Evolutionary conservation across 2,329 filamentous ascomycete species (phyloP), one percentile per base, ranked within the genome.

Genomic region (Orbilia javanica): DNA sequence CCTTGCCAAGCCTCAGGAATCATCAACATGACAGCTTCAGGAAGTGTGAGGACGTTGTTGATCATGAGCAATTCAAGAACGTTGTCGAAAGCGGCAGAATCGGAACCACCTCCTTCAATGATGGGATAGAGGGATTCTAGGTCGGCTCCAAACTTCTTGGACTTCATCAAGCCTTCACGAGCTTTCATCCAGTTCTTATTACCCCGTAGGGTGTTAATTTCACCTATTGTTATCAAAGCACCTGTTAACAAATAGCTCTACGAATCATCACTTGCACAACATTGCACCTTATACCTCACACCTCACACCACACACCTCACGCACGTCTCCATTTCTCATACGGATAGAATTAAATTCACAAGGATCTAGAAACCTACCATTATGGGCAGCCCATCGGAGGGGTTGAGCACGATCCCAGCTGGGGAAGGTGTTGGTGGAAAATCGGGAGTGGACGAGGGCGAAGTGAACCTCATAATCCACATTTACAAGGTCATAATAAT

Each of bases 151-250:
- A 98, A 98, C 68, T 97, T 88, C 80, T 94, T 91, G 1, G 95
- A 98, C 84, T 93, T 92, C 89, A 98, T 92, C 80, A 97, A 91
- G 85, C 95, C 95, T 86, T 98, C 95, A 83, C 95, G 91, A 79
- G 95, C 95, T 82, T 94, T 92, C 95, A 98, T 98, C 95, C 95
- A 98, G 86, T 98, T 98, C 88, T 98, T 98, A 87, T 98, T 98
- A 79, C 95, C 95, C 84, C 95, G 92, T 79, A 98, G 87, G 1
- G 95, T 98, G 85, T 98, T 98, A 84, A 98, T 98, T 86, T 98
- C 95, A 88, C 87, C 87, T 88, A 66, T 72, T 20, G 36, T 70
- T 66, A 55, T 70, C 79, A 31, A n/a, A 20, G 66, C 46, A 66
- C 48, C 31, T 55, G 74, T 81, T 79, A 81, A 79, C 71, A 65